Base-by-base conservation (phyloP, 2,329 filamentous ascomycete genomes). In the Rachicladosporium sp. region DNA sequence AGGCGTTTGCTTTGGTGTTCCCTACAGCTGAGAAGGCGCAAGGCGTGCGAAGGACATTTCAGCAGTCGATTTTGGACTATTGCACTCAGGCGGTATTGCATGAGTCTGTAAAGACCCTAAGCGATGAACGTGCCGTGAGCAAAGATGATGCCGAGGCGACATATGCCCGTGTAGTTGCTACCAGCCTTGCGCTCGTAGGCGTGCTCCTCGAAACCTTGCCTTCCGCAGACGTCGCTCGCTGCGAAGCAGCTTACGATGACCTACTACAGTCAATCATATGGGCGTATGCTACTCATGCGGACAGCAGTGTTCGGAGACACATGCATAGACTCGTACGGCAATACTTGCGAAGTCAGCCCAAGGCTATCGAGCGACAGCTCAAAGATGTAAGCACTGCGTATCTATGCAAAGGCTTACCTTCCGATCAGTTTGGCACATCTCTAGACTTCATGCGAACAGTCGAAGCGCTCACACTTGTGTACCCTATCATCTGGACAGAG, bases 121-220 rank as follows among this genome's bases (percentile, higher is more conserved):
- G 88, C 56, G 91, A 98, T 56, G 84, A 93, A 61, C 74, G 89
- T 15, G 85, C 78, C 1, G 84, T 87, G 3, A 91, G 77, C 43
- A 65, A 74, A 6, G 89, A 96, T 50, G 91, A 98, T 57, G 79
- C 86, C 3, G 75, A 87, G 48, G 75, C 82, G 11, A 95, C 94
- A 52, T 91, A 93, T 62, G 75, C 78, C 44, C 74, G 91, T 34
- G 87, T 95, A 3, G 69, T 76, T n/a, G 70, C 73, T 1, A 74
- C 74, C 6, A 74, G 69, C 38, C 60, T 78, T 21, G 58, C 70
- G 21, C 60, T 77, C 10, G 62, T 79, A 12, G 68, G 67, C 10
- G 69, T 70, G 40, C 59, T 80, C 23, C 50, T 81, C 45, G 50
- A 58, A 4, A 60, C 60, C 41, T 50, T 68, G 12, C 44, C 57